Conservation (phyloP, 495 filamentous ascomycete genomes). For the Articulospora tetracladia region DNA sequence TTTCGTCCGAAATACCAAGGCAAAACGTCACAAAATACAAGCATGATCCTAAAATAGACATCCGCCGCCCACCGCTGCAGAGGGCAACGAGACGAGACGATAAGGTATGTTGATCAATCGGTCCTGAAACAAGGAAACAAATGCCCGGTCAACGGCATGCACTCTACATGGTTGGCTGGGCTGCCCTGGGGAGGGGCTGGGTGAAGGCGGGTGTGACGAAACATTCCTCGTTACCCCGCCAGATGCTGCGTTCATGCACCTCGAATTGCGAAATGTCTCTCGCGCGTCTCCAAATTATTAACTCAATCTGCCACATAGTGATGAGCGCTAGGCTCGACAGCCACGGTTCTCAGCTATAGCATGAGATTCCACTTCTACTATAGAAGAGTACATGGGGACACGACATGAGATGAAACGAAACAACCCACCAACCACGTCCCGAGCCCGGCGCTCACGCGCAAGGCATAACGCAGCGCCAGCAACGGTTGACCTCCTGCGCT, state of each 20-base stretch:
- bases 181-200: background rate
- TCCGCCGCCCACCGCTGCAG: background rate
- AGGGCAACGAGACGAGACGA: background rate
- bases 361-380: too few relatives aligned
- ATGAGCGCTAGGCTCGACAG: too few relatives aligned
- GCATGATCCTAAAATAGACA: background rate
- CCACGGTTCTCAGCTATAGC: too few relatives aligned
- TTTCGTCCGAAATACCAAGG: background rate
- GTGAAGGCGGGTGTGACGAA: background rate
- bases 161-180: too few relatives aligned
- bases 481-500: too few relatives aligned
- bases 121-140: background rate
- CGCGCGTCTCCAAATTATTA: background rate
- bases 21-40: background rate
- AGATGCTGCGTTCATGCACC: background rate
- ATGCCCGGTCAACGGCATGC: too few relatives aligned
- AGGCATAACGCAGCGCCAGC: background rate
- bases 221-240: background rate
- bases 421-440: background rate
- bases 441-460: background rate
- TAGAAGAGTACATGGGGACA: background rate
- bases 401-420: background rate
- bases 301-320: too few relatives aligned
- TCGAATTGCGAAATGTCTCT: background rate
- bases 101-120: background rate